Conservation (phyloP, 306 rosid genomes). For the Corylus americana region DNA sequence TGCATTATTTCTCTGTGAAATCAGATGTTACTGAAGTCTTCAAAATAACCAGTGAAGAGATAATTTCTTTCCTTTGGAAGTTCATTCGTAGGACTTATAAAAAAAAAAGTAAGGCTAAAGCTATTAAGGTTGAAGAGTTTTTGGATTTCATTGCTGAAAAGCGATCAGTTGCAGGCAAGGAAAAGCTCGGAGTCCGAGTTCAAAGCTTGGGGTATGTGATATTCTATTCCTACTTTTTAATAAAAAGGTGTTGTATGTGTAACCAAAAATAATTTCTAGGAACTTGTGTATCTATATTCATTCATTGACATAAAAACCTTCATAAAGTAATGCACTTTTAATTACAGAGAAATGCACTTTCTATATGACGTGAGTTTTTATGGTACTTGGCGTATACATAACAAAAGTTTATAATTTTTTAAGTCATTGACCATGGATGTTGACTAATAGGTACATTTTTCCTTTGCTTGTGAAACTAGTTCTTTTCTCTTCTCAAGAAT, state of each 20-base stretch:
- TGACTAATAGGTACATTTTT: neutral
- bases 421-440: neutral
- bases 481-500: neutral
- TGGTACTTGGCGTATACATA: neutral
- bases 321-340: neutral
- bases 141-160: slow-evolving; percentile 69
- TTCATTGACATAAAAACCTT: too few species aligned
- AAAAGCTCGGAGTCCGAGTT: slow-evolving; percentile 74
- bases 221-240: slow-evolving; percentile 18
- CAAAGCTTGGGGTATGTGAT: slow-evolving; percentile 75
- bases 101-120: slow-evolving; percentile 12
- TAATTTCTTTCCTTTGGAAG: slow-evolving; percentile 45
- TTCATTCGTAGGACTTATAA: slow-evolving; percentile 22
- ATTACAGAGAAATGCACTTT: neutral
- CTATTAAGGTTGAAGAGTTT: slow-evolving; percentile 52
- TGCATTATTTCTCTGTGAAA: slow-evolving; percentile 65
- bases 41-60: slow-evolving; percentile 61
- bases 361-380: neutral
- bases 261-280: neutral
- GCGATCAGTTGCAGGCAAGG: slow-evolving; percentile 51
- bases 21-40: slow-evolving; percentile 52
- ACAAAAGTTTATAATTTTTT: neutral
- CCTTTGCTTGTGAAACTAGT: neutral
- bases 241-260: neutral
- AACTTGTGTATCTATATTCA: neutral